These are phyloP conservation scores for Thelephora aurantiotincta DNA, from an alignment of 768 basidiomycete species.

Conservation along the genomic window DNA sequence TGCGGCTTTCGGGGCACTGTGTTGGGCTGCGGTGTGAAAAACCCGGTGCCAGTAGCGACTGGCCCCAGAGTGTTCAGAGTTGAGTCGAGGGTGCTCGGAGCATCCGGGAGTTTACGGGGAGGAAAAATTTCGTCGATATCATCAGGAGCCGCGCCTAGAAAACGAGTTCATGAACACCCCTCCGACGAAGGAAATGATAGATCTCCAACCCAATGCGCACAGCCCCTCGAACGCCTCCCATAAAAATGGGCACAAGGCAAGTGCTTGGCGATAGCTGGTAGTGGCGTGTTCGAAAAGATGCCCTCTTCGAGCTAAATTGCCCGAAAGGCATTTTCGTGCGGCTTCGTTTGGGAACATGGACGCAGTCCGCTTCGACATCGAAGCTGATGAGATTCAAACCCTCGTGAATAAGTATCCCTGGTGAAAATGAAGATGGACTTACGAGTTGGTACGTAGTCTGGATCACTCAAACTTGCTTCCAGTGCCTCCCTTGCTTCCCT, in stretches of 20 bases:
- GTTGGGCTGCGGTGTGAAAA: slow-evolving; percentile 54
- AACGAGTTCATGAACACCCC: slow-evolving; percentile 5
- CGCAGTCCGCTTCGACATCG: slow-evolving; percentile 37
- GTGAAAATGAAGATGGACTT: slow-evolving; percentile 15
- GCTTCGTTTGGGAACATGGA: slow-evolving; percentile 59
- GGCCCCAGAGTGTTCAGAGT: slow-evolving; percentile 28
- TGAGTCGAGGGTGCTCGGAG: slow-evolving; percentile 40
- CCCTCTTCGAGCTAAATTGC: slow-evolving; percentile 62
- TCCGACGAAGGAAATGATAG: slow-evolving; percentile 5
- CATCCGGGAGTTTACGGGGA: slow-evolving; percentile 40
- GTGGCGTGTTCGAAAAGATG: slow-evolving; percentile 67
- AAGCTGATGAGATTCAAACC: slow-evolving; percentile 25
- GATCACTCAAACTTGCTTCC: slow-evolving; percentile 43
- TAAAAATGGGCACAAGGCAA: slow-evolving; percentile 60
- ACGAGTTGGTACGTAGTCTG: slow-evolving; percentile 42
- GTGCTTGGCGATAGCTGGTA: slow-evolving; percentile 53
- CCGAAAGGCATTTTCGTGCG: slow-evolving; percentile 62
- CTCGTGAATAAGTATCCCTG: slow-evolving; percentile 2
- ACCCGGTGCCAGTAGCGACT: slow-evolving; percentile 49
- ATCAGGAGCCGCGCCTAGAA: slow-evolving; percentile 50
- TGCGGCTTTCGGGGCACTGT: slow-evolving; percentile 37
- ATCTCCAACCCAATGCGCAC: slow-evolving; percentile 52
- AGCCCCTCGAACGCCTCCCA: slow-evolving; percentile 92
- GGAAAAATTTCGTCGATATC: slow-evolving; percentile 58
- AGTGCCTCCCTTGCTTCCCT: slow-evolving; percentile 65